Evolutionary conservation across 225 moss, liverwort and hornwort genomes (phyloP), one percentile per base, ranked within the genome.

Genomic region (Ulota crispa): DNA sequence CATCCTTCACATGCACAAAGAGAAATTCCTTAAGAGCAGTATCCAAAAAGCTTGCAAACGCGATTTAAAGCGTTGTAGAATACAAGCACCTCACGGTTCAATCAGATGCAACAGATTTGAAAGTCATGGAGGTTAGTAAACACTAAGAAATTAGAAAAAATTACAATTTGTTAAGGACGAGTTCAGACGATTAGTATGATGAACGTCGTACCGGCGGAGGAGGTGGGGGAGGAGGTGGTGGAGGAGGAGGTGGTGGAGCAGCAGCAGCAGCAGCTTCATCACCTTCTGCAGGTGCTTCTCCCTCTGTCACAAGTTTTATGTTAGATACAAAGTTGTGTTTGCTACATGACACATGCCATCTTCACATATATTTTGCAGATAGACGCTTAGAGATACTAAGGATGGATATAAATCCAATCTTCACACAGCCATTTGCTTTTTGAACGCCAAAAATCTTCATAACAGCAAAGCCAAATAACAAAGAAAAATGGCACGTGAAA

Each of bases 1-100:
- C 62, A 72, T 56, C 81, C 87, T 87, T 64, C 26, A 74, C 39
- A 82, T 4, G 14, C 87, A 52, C 60, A 78, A 78, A 77, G 34
- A 50, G 59, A 57, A 73, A 16, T 9, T 16, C 14, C 11, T 36
- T 78, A 8, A 78, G 23, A 78, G 16, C 47, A 71, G 16, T 59
- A 59, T 69, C 11, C 55, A 53, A 18, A 77, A 52, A 52, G 24
- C 7, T 64, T 64, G 27, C 32, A 68, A 63, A 12, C 5, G 56
- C 1, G 53, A 73, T 5, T 56, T 65, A 23, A 27, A 37, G 63
- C 18, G 45, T 20, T 41, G 73, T 68, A 61, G 7, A 5, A 45
- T 30, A 42, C 26, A 60, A 85, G 63, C 36, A 63, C 23, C 10
- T 82, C 42, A 60, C 26, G 53, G 12, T 19, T 41, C 39, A 59